A percentile compares a stretch with the other conserved stretches of the same genome.
These are phyloP conservation scores for Monoraphidium neglectum DNA, from an alignment of 139 green algal species.

Conservation along the genomic window DNA sequence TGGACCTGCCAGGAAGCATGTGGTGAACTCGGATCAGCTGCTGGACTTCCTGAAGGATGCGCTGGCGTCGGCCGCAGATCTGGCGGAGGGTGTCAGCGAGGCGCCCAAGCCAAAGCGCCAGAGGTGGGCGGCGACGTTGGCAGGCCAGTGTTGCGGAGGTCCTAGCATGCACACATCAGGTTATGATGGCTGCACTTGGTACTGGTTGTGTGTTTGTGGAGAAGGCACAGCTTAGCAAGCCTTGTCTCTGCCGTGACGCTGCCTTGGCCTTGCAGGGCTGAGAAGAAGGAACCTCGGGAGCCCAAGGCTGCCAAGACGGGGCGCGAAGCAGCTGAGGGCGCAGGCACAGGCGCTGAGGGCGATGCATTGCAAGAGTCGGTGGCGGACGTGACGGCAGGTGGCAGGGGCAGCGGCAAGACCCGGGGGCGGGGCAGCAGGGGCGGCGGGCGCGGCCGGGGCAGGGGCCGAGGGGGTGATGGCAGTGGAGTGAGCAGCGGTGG, in stretches of 20 bases:
- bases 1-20: slow-evolving; percentile 52
- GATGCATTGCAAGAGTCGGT: not conserved
- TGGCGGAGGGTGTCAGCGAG: slow-evolving; percentile 43
- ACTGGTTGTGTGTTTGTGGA: no score
- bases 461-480: not conserved
- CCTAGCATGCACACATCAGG: no score
- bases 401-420: slow-evolving; percentile 1
- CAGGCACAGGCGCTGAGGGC: not conserved
- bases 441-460: not conserved
- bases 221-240: no score
- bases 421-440: slow-evolving; percentile 4
- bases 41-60: slow-evolving; percentile 84
- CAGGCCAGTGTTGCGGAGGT: no score
- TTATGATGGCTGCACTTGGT: no score
- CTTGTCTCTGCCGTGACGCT: not conserved
- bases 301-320: not conserved
- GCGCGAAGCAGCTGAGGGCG: not conserved
- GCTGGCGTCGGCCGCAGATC: slow-evolving; percentile 67
- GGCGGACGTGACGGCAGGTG: not conserved
- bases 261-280: not conserved
- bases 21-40: slow-evolving; percentile 51
- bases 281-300: not conserved
- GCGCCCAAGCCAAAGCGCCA: slow-evolving; percentile 46
- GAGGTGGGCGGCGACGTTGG: slow-evolving; percentile 11
- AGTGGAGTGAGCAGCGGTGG: slow-evolving; percentile 14